Evolutionary conservation across 495 filamentous ascomycete species (phyloP).

Genomic region (Podospora conica): DNA sequence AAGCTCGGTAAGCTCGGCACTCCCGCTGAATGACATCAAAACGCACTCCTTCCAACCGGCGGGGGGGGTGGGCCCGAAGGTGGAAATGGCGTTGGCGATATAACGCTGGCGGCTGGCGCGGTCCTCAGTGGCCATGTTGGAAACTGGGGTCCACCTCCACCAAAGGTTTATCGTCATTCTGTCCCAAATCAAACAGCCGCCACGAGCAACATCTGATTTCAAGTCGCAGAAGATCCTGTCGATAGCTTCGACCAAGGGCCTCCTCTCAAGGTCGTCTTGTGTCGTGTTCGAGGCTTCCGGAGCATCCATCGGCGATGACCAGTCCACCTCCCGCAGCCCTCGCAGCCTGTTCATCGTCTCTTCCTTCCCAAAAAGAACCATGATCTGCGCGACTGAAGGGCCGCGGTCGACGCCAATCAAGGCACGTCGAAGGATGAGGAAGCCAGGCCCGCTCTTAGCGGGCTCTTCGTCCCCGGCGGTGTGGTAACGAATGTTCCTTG

Average conservation of each 20-base stretch:
- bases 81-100: background rate
- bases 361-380: conserved; percentile 58
- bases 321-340: background rate
- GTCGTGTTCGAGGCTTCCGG: background rate
- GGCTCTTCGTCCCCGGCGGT: background rate
- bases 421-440: conserved; percentile 63
- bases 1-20: background rate
- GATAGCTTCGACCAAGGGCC: background rate
- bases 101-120: background rate
- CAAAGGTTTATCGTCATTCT: too few relatives aligned
- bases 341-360: conserved; percentile 51
- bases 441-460: background rate
- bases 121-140: background rate
- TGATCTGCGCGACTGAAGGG: conserved; percentile 50
- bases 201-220: too few relatives aligned
- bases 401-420: conserved; percentile 53
- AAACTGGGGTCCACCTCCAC: background rate
- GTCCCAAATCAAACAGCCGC: too few relatives aligned
- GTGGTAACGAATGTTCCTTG: background rate
- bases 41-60: background rate
- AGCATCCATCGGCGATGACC: too few relatives aligned
- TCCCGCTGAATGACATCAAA: background rate
- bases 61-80: too few relatives aligned
- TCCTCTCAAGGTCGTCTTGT: background rate
- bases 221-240: background rate